Evolutionary conservation across 768 basidiomycete genomes (phyloP).

Genomic region (Boletales sp.): DNA sequence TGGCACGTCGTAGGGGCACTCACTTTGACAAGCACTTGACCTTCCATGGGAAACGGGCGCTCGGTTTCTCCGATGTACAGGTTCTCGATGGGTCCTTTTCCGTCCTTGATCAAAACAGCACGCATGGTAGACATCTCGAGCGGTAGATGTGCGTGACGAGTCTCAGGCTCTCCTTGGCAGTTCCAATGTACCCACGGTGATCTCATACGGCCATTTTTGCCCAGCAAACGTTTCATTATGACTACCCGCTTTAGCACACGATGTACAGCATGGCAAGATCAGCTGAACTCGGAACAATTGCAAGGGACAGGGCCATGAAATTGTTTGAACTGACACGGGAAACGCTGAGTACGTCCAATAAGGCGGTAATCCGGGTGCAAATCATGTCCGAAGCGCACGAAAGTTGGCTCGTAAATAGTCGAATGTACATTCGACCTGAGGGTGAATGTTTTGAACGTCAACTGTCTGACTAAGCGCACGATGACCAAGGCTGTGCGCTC

Average conservation of each 20-base stretch:
- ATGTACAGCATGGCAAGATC: not conserved
- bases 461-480: conserved; percentile 17
- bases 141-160: not conserved
- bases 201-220: no score
- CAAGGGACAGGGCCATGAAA: no score
- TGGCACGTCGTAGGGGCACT: conserved; percentile 6
- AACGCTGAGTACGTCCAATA: no score
- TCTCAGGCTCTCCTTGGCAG: not conserved
- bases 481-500: conserved; percentile 8
- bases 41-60: conserved; percentile 53
- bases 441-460: no score
- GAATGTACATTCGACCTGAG: no score
- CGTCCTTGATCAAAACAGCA: conserved; percentile 75
- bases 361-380: no score
- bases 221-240: not conserved
- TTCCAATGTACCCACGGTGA: not conserved
- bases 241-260: not conserved
- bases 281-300: not conserved
- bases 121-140: conserved; percentile 49
- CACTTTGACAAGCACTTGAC: conserved; percentile 80
- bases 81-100: conserved; percentile 69
- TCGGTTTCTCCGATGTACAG: conserved; percentile 72
- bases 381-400: not conserved
- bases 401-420: not conserved
- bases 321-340: no score